Evolutionary conservation across 2,329 filamentous ascomycete genomes (phyloP).

Genomic region (Metarhizium humberi): DNA sequence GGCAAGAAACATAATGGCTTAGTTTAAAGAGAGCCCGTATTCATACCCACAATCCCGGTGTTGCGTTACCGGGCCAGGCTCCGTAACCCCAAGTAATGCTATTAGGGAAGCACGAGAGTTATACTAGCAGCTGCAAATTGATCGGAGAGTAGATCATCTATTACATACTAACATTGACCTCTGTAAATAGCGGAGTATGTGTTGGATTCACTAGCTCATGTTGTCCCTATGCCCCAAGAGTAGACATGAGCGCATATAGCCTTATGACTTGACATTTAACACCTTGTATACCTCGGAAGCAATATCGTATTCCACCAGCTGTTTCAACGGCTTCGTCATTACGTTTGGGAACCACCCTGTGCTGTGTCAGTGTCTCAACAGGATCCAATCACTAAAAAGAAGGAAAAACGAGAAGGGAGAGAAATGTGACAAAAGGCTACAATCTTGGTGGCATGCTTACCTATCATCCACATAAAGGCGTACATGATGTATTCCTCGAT

Average conservation of each 20-base stretch:
- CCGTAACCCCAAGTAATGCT: no score
- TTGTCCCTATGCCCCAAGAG: neutral
- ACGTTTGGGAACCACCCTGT: constrained; percentile 11
- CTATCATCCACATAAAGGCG: constrained; percentile 9
- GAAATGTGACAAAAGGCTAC: neutral
- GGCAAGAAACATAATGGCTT: no score
- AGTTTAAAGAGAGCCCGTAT: no score
- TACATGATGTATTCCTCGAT: constrained; percentile 13
- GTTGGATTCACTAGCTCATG: no score
- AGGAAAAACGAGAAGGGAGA: neutral
- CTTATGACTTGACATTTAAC: neutral
- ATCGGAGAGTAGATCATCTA: no score
- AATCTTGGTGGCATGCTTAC: constrained; percentile 4
- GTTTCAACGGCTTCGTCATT: constrained; percentile 3
- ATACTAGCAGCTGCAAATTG: no score
- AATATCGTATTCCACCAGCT: constrained; percentile 10
- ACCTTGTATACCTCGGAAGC: constrained; percentile 8
- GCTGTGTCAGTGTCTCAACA: neutral
- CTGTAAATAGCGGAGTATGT: no score
- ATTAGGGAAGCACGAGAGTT: no score
- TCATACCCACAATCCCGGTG: no score
- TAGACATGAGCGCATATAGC: neutral
- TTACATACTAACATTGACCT: no score
- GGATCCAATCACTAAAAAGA: neutral
- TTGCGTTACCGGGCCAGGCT: no score